Evolutionary conservation across 805 yeast genomes (phyloP).

Genomic region (Saitoella complicata): DNA sequence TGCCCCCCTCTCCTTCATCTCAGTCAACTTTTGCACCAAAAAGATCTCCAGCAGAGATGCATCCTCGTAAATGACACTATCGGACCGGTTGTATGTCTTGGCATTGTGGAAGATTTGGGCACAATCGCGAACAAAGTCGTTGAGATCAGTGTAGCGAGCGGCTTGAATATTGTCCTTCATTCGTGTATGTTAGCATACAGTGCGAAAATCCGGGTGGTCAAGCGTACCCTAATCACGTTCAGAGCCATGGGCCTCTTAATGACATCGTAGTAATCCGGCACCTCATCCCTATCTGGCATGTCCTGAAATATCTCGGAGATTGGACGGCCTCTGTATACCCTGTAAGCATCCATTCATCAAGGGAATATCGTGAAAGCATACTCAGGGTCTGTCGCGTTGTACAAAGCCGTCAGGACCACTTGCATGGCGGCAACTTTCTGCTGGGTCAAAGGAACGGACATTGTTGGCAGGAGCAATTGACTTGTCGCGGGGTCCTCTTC

Average conservation of each 20-base stretch:
- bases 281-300: constrained; percentile 32
- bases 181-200: constrained; percentile 19
- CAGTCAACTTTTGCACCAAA: no score
- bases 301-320: no score
- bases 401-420: no score
- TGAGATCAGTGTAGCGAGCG: not conserved
- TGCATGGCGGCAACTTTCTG: no score
- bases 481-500: no score
- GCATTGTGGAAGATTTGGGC: constrained; percentile 64
- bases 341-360: no score
- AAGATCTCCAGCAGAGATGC: constrained; percentile 22
- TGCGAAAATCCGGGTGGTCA: not conserved
- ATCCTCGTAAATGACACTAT: constrained; percentile 54
- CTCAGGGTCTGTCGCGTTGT: no score
- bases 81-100: constrained; percentile 56
- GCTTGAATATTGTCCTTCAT: constrained; percentile 19
- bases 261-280: constrained; percentile 88
- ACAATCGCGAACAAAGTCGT: constrained; percentile 24
- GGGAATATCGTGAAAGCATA: no score
- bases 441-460: no score
- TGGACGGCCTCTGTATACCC: no score
- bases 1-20: no score
- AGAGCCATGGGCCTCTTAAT: constrained; percentile 90
- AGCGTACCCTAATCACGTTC: not conserved
- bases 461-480: no score